Conservation (phyloP, 2,329 filamentous ascomycete genomes). For the Thielaviopsis ethacetica region DNA sequence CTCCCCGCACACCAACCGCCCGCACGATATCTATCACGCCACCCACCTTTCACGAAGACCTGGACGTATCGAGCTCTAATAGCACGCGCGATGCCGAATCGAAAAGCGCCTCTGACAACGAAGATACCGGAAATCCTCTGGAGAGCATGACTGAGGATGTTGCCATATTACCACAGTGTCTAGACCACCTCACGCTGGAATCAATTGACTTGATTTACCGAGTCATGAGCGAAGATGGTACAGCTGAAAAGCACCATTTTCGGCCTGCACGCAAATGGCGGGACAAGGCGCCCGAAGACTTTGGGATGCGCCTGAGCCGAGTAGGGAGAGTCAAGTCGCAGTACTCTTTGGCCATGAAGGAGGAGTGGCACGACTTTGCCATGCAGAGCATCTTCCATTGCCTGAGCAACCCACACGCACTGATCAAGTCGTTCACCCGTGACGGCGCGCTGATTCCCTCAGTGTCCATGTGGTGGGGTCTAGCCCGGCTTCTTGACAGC, state of each 20-base stretch:
- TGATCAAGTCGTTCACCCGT: constrained; percentile 40
- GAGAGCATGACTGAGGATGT: background rate
- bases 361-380: constrained; percentile 43
- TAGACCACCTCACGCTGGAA: constrained; percentile 36
- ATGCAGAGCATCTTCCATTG: constrained; percentile 50
- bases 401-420: constrained; percentile 37
- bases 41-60: constrained; percentile 8
- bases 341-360: constrained; percentile 20
- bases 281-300: constrained; percentile 1
- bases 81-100: constrained; percentile 3
- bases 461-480: constrained; percentile 45
- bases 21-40: constrained; percentile 4
- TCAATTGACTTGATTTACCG: constrained; percentile 45
- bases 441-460: constrained; percentile 40
- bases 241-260: constrained; percentile 24
- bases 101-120: constrained; percentile 1
- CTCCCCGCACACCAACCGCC: background rate
- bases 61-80: constrained; percentile 6
- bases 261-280: constrained; percentile 13
- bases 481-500: constrained; percentile 40
- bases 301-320: constrained; percentile 4
- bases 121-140: background rate
- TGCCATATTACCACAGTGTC: constrained; percentile 35
- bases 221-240: constrained; percentile 39
- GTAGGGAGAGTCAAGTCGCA: constrained; percentile 7